Base-by-base conservation (phyloP, 345 rosid genomes). In the Noccaea caerulescens region DNA sequence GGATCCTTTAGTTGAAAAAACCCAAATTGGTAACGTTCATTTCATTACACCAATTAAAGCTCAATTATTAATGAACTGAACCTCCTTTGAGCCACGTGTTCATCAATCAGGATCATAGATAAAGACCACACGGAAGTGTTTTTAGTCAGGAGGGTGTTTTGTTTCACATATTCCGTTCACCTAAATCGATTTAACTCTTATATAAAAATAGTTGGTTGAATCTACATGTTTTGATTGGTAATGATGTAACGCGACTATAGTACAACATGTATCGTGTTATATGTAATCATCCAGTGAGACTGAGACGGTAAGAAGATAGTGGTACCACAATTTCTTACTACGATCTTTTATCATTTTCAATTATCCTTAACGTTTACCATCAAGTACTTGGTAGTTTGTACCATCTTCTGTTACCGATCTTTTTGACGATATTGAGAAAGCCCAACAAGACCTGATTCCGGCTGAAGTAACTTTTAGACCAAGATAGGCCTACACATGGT, bases 121-220 rank as follows among this genome's bases (percentile, higher is more conserved):
- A 58, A 58, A 69, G 66, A 69, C 59, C 67, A 70, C 50, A 70
- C 33, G 38, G 59, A 59, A 71, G n/a, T 50, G 58, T 51, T 59
- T 23, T 6, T 16, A 23, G 66, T 47, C 47, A 58, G 65, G 23
- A 57, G 36, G 38, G 25, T 70, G 13, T n/a, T 49, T 36, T 58
- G 66, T 6, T 18, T 49, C 33, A 32, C 66, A 58, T 38, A 47
- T 25, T 49, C 58, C 42, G 66, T 50, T 60, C 20, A 47, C 75
- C 59, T 27, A 59, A 70, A 46, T 69, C 73, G 38, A 46, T 68
- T 55, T 37, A 32, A 14, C 46, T n/a, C 37, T 3, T 16, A 66
- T 30, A 30, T 55, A 67, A 39, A 33, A 53, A 33, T 4, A 46
- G 30, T 27, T 27, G 30, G 23, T 20, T 20, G 23, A 20, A 20